These are phyloP conservation scores for Physaria fendleri DNA, from an alignment of 345 rosid genomes.

Conservation along the genomic window DNA sequence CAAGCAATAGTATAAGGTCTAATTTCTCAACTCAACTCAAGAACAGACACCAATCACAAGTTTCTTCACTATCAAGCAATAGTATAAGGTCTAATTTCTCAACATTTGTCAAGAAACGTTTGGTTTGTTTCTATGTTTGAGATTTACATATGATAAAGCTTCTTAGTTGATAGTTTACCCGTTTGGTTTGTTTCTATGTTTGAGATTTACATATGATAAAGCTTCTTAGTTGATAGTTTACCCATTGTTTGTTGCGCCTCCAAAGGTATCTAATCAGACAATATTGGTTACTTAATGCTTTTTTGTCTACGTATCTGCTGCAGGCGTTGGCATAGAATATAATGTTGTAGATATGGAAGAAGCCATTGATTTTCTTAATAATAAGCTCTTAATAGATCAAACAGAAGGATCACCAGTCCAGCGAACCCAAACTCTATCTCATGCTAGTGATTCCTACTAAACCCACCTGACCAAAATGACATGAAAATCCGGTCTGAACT, in stretches of 20 bases:
- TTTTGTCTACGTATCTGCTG: constrained; percentile 17
- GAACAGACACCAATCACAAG: no score
- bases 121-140: no score
- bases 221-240: neutral
- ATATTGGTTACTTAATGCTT: neutral
- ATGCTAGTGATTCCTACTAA: constrained; percentile 31
- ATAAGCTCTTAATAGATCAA: constrained; percentile 41
- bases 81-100: no score
- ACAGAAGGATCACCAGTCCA: constrained; percentile 30
- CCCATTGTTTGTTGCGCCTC: constrained; percentile 7
- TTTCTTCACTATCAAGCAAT: no score
- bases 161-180: neutral
- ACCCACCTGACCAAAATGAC: constrained; percentile 33
- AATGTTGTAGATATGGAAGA: constrained; percentile 47
- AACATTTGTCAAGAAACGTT: no score
- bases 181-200: no score
- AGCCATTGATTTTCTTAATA: constrained; percentile 59
- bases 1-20: no score
- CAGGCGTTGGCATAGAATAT: constrained; percentile 51
- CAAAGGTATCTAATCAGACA: neutral
- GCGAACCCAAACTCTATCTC: constrained; percentile 22
- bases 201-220: neutral
- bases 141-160: neutral
- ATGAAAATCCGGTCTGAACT: constrained; percentile 50
- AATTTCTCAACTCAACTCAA: no score